Evolutionary conservation across 331 rosid species (phyloP).

Genomic region (Saraca asoca): DNA sequence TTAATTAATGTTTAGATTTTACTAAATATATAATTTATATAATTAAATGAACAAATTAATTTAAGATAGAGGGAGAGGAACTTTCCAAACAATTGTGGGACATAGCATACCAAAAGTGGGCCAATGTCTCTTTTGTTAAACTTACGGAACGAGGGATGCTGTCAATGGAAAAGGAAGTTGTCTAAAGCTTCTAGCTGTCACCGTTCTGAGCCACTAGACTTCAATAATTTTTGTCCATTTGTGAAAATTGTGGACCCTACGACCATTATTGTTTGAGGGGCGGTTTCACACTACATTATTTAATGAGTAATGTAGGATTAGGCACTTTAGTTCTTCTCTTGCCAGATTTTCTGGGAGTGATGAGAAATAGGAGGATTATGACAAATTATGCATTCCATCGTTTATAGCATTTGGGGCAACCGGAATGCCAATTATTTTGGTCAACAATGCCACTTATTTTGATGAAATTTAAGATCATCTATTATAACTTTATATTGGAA

Average conservation of each 20-base stretch:
- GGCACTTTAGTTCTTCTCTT: background rate
- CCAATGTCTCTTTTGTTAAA: background rate
- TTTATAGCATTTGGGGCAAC: no score
- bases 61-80: background rate
- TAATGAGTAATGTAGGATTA: background rate
- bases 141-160: background rate
- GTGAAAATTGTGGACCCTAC: constrained; percentile 25
- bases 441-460: background rate
- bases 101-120: background rate
- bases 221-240: constrained; percentile 29
- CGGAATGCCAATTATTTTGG: no score
- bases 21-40: no score
- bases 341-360: background rate
- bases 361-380: no score
- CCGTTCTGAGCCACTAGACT: constrained; percentile 9
- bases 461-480: background rate
- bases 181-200: constrained; percentile 46
- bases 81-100: background rate
- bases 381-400: no score
- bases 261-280: background rate
- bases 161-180: background rate
- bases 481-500: no score
- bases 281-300: background rate
- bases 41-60: constrained; percentile 24
- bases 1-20: no score